A percentile compares a stretch with the other conserved stretches of the same genome.
These are phyloP conservation scores for Singerocomus inundabilis DNA, from an alignment of 1,284 basidiomycete species.

Conservation along the genomic window DNA sequence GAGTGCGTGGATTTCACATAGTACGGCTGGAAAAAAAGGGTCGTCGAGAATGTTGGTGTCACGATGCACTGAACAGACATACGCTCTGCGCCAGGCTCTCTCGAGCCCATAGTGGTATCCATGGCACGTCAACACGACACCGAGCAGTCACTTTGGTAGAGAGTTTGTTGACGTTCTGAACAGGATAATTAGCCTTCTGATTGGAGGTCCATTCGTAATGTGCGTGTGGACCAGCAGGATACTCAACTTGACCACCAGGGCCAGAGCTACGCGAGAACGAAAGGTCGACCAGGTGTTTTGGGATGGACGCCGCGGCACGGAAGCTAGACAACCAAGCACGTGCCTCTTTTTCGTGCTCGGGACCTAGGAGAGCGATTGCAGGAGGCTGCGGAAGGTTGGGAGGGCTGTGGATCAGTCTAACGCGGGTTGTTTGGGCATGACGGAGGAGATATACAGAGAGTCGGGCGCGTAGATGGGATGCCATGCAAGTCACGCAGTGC, in stretches of 20 bases:
- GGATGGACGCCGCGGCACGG: conserved; percentile 38
- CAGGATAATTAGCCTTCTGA: neutral
- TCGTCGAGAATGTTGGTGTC: neutral
- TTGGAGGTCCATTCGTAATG: neutral
- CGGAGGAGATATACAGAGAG: neutral
- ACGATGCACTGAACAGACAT: neutral
- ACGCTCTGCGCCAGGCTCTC: conserved; percentile 53
- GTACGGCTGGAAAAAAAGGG: conserved; percentile 44
- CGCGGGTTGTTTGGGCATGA: neutral
- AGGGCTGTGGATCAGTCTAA: conserved; percentile 17
- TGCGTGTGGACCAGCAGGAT: no score
- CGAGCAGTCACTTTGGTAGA: conserved; percentile 72
- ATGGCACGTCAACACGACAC: conserved; percentile 51
- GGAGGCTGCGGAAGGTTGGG: conserved; percentile 23
- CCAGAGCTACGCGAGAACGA: conserved; percentile 74
- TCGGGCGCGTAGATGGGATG: no score
- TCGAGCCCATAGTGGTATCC: conserved; percentile 71
- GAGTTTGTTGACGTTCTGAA: conserved; percentile 81
- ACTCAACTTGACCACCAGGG: conserved; percentile 70
- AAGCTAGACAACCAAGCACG: conserved; percentile 53
- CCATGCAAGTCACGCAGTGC: no score
- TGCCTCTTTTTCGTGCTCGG: conserved; percentile 37
- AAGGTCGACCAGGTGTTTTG: conserved; percentile 52
- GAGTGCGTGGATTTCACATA: conserved; percentile 65
- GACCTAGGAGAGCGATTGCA: conserved; percentile 3